phyloP scores from a whole-genome alignment of 164 flowering plant genomes.

The Vitis labrusca region DNA sequence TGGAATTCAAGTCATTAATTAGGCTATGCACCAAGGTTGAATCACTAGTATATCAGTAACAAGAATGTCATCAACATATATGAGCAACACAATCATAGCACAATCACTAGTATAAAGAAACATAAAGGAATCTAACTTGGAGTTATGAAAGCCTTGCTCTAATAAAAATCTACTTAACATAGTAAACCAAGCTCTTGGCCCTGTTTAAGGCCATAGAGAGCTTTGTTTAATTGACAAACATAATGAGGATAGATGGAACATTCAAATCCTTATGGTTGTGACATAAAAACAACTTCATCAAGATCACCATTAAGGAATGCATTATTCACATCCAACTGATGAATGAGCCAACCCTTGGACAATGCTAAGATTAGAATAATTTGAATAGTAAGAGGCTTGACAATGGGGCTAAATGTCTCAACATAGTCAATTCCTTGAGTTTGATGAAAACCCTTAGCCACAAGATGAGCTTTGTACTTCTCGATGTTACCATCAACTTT shows the following conservation, averaged over 20 bases:
- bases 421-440: background rate
- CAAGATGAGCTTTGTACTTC: background rate
- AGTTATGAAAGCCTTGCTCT: background rate
- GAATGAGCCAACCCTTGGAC: background rate
- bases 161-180: background rate
- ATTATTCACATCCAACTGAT: background rate
- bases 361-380: background rate
- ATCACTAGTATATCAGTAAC: background rate
- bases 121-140: background rate
- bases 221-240: background rate
- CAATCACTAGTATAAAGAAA: background rate
- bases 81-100: background rate
- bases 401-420: background rate
- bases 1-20: no score
- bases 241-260: background rate
- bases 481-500: background rate
- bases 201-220: background rate
- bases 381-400: background rate
- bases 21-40: no score
- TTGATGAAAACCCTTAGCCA: background rate
- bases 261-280: background rate
- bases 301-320: background rate
- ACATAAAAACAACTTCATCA: background rate
- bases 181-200: background rate
- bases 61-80: background rate